phyloP scores from a whole-genome alignment of 805 yeast species.

The Clavispora asparagi region DNA sequence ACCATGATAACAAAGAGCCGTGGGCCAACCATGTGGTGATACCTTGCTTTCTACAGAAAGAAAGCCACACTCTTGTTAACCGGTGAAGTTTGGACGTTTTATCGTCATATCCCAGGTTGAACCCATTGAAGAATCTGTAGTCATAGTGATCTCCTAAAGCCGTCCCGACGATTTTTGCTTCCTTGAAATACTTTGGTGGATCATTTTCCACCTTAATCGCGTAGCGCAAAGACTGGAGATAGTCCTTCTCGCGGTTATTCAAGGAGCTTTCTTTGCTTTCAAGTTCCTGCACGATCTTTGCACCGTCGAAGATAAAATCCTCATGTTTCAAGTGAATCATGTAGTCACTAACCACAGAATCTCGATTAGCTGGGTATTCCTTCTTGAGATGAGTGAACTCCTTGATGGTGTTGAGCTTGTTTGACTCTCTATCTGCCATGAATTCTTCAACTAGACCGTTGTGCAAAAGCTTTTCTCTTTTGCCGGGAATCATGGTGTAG shows the following conservation, averaged over 20 bases:
- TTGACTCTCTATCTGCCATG: conserved; percentile 4
- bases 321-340: conserved; percentile 22
- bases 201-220: conserved; percentile 4
- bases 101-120: conserved; percentile 15
- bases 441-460: conserved; percentile 21
- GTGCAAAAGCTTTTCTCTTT: conserved; percentile 14
- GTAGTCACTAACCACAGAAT: conserved; percentile 22
- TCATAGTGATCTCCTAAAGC: conserved; percentile 23
- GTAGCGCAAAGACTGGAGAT: conserved; percentile 10
- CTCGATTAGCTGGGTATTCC: conserved; percentile 14
- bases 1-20: conserved; percentile 25
- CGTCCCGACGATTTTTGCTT: conserved; percentile 26
- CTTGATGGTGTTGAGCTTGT: conserved; percentile 13
- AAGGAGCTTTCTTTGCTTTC: conserved; percentile 9
- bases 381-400: conserved; percentile 20
- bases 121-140: conserved; percentile 23
- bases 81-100: conserved; percentile 19
- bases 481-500: conserved; percentile 19
- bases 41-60: conserved; percentile 22
- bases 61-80: conserved; percentile 20
- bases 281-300: conserved; percentile 5
- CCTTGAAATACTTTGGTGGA: conserved; percentile 39
- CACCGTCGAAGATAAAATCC: conserved; percentile 20
- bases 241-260: conserved; percentile 5
- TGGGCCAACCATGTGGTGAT: conserved; percentile 26